phyloP scores from a whole-genome alignment of 2,329 filamentous ascomycete genomes.

The Aspergillus latus region DNA sequence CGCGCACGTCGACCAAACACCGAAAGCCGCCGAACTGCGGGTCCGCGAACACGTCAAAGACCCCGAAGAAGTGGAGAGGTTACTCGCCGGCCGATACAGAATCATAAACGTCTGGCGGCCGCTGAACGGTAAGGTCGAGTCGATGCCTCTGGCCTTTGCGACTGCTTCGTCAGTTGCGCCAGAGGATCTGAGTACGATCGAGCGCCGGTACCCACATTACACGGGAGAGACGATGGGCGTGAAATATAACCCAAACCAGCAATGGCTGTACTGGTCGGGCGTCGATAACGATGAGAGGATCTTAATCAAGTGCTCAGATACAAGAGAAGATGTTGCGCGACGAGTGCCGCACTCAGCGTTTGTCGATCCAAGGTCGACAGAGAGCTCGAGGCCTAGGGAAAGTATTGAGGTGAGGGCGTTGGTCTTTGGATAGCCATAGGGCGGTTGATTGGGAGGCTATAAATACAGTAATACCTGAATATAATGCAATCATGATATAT shows the following conservation, averaged over 20 bases:
- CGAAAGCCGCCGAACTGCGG: conserved; percentile 63
- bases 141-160: conserved; percentile 59
- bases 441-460: background rate
- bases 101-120: conserved; percentile 88
- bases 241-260: conserved; percentile 58
- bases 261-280: conserved; percentile 78
- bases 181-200: conserved; percentile 65
- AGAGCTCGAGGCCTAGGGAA: conserved; percentile 70
- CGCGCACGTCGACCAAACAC: conserved; percentile 83
- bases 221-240: conserved; percentile 74
- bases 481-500: background rate
- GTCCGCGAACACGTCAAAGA: conserved; percentile 65
- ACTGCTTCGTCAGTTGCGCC: conserved; percentile 39
- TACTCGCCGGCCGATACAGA: conserved; percentile 66
- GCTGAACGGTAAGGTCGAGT: conserved; percentile 58
- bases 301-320: conserved; percentile 77
- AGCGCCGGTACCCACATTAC: conserved; percentile 71
- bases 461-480: background rate
- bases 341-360: conserved; percentile 73
- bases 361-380: conserved; percentile 68
- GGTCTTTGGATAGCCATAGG: conserved; percentile 63
- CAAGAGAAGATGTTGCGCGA: conserved; percentile 39
- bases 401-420: conserved; percentile 87
- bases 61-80: conserved; percentile 62
- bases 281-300: conserved; percentile 73